A percentile compares a stretch with the other conserved stretches of the same genome.
Conservation (phyloP, 805 yeast genomes). For the Dipodascopsis tothii region DNA sequence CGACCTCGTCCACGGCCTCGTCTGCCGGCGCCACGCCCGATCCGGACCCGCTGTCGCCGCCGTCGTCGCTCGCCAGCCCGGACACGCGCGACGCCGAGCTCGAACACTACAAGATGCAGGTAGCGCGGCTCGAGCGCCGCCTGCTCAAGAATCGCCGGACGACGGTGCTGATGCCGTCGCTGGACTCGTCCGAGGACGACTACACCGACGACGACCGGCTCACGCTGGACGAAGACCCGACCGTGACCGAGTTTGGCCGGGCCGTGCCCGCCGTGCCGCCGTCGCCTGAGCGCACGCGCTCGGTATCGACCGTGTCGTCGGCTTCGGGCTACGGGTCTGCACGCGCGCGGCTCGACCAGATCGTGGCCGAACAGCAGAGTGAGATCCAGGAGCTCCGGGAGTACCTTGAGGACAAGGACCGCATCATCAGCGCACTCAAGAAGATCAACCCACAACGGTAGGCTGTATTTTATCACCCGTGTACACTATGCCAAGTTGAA, state of each 20-base stretch:
- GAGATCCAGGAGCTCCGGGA: slow-evolving; percentile 61
- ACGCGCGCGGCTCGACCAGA: slow-evolving; percentile 12
- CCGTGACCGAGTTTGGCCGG: slow-evolving; percentile 18
- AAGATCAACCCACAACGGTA: slow-evolving; percentile 56
- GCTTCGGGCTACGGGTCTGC: slow-evolving; percentile 1
- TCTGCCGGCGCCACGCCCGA: neutral
- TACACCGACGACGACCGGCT: slow-evolving; percentile 8
- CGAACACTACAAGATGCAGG: neutral
- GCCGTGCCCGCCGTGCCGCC: slow-evolving; percentile 10
- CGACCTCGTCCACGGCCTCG: neutral
- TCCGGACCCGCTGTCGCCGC: neutral
- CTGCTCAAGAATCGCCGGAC: neutral
- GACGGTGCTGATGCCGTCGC: neutral
- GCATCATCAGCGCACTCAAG: slow-evolving; percentile 65
- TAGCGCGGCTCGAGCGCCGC: neutral
- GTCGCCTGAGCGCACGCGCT: too few relatives aligned
- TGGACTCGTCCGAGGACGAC: neutral
- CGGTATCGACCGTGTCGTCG: slow-evolving; percentile 12
- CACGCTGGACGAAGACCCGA: slow-evolving; percentile 27
- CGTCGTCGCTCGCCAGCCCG: neutral
- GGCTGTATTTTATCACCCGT: too few relatives aligned
- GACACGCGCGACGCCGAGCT: neutral
- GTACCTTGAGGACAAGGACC: slow-evolving; percentile 62
- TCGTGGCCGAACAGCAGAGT: slow-evolving; percentile 55
- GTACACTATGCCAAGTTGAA: too few relatives aligned